Evolutionary conservation across 2,329 filamentous ascomycete genomes (phyloP), one percentile per base, ranked within the genome.

Genomic region (Exophiala lecanii-corni): DNA sequence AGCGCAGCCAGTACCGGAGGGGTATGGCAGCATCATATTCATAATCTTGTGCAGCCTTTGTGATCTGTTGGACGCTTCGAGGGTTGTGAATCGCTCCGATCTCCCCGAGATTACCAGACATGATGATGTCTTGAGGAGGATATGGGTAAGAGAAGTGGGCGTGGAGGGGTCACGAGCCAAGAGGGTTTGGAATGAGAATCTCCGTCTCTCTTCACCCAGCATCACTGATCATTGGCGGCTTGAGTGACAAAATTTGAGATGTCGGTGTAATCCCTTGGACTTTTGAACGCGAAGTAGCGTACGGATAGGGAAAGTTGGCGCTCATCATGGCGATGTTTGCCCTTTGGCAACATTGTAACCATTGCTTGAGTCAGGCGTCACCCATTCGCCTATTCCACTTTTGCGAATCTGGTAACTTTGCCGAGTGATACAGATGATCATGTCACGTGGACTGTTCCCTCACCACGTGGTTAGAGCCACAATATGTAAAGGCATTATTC

Each of bases 1-100:
- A 86, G 25, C 88, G 78, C 19, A 89, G 70, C 86, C 89, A 95
- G 62, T 84, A 81, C 53, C 82, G 84, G 43, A 97, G 73, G 2
- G 84, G 78, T 39, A 95, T 84, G 21, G 76, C 74, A 2, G 76
- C 74, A 61, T 89, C 86, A 69, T 89, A 97, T 44, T 84, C 79
- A 62, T 92, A 96, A 52, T 84, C 79, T 51, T 82, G 74, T 2
- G 91, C 92, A 55, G 82, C 80, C 20, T 76, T 72, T 9, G 82
- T 78, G 47, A 97, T 84, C 59, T 94, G 84, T 57, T 83, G 82
- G 44, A 92, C 76, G 53, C 74, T 89, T 65, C 84, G 68, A 30
- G 89, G 89, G 16, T 42, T 41, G 13, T 39, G 44, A 9, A 42
- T 32, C 20, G 48, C 45, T 36, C 46, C 44, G 28, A 47, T 40